Percentiles rank a stretch among this genome's conserved stretches.
These are phyloP conservation scores for Termitomyces sp. DNA, from an alignment of 768 basidiomycete species.

Conservation along the genomic window DNA sequence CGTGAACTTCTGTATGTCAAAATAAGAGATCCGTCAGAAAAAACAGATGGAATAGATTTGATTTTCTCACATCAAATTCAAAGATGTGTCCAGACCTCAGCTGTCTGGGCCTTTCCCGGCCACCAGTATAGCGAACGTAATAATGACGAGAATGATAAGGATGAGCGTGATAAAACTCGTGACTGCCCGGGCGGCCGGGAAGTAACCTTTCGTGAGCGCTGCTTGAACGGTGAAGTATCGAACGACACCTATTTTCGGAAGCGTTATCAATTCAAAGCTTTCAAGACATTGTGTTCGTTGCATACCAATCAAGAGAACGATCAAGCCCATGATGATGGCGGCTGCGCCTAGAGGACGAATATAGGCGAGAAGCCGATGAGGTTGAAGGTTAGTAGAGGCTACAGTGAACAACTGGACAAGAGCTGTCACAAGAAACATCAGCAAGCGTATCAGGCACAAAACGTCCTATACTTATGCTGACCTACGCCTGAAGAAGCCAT, in stretches of 20 bases:
- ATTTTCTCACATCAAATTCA: slow-evolving; percentile 6
- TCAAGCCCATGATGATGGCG: slow-evolving; percentile 17
- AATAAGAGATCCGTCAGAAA: not conserved
- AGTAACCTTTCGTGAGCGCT: slow-evolving; percentile 19
- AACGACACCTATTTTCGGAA: slow-evolving; percentile 9
- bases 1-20: not conserved
- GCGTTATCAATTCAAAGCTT: not conserved
- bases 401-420: slow-evolving; percentile 21
- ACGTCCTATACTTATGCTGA: not conserved
- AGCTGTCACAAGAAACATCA: slow-evolving; percentile 4
- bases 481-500: slow-evolving; percentile 50
- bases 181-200: slow-evolving; percentile 17
- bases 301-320: slow-evolving; percentile 19
- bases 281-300: not conserved
- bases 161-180: slow-evolving; percentile 14
- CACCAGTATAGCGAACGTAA: slow-evolving; percentile 18
- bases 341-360: slow-evolving; percentile 19
- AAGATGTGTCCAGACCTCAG: not conserved
- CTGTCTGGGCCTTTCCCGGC: slow-evolving; percentile 9
- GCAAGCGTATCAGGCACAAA: not conserved
- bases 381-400: slow-evolving; percentile 13
- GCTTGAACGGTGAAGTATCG: slow-evolving; percentile 21
- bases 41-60: not conserved
- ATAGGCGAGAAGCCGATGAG: slow-evolving; percentile 17
- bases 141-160: slow-evolving; percentile 13